Evolutionary conservation across 106 monocot species (phyloP).

Genomic region (Iris macrosiphon): DNA sequence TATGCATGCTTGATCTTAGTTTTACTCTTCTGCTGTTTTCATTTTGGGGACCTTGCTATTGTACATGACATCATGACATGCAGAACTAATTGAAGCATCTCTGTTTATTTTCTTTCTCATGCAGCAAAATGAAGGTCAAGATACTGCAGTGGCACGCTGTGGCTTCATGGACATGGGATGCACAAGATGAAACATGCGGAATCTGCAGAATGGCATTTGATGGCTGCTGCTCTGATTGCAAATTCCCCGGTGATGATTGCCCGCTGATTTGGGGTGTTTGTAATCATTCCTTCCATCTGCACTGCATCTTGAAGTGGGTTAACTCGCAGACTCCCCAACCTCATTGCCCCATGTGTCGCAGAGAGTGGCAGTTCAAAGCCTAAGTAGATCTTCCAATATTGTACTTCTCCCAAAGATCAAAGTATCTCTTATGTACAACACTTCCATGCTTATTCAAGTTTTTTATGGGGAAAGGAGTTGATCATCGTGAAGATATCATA

Average conservation of each 20-base stretch:
- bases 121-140: conserved; percentile 53
- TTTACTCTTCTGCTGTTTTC: too few relatives aligned
- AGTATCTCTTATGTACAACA: too few relatives aligned
- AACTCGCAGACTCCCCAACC: conserved; percentile 72
- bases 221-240: conserved; percentile 87
- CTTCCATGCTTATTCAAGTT: too few relatives aligned
- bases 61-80: too few relatives aligned
- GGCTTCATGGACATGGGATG: conserved; percentile 89
- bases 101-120: background rate
- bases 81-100: too few relatives aligned
- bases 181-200: conserved; percentile 84
- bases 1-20: too few relatives aligned
- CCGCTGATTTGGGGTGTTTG: conserved; percentile 86
- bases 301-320: conserved; percentile 90
- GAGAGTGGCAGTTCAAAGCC: conserved; percentile 87
- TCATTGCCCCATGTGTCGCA: conserved; percentile 87
- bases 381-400: conserved; percentile 13
- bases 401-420: too few relatives aligned
- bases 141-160: conserved; percentile 75
- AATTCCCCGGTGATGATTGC: conserved; percentile 87
- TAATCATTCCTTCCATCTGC: conserved; percentile 82
- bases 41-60: too few relatives aligned
- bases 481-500: too few relatives aligned
- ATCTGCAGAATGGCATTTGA: conserved; percentile 94
- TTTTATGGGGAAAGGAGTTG: too few relatives aligned